Evolutionary conservation across 768 basidiomycete genomes (phyloP).

Genomic region (Leucosporidium scottii): DNA sequence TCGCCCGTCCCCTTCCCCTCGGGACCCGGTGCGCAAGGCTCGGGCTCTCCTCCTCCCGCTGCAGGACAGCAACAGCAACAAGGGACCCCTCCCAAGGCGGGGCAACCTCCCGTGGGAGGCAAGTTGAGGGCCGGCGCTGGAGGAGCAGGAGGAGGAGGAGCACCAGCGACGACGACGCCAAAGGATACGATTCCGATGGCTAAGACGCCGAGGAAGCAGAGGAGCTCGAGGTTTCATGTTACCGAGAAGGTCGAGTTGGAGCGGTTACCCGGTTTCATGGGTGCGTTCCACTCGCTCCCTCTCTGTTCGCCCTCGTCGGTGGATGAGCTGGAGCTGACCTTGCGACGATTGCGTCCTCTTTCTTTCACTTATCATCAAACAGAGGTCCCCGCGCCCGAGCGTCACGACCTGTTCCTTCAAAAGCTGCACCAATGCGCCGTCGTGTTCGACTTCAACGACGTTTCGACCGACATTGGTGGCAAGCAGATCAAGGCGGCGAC

Average conservation of each 20-base stretch:
- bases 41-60: neutral
- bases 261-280: slow-evolving; percentile 79
- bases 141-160: neutral
- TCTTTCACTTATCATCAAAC: slow-evolving; percentile 22
- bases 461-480: slow-evolving; percentile 86
- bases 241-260: slow-evolving; percentile 96
- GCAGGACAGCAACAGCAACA: slow-evolving; percentile 10
- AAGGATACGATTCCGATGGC: slow-evolving; percentile 96
- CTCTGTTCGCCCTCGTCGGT: neutral
- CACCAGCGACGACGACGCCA: slow-evolving; percentile 48
- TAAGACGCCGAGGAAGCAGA: slow-evolving; percentile 93
- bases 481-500: slow-evolving; percentile 99
- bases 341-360: slow-evolving; percentile 26
- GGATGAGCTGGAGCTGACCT: neutral
- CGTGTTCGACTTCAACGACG: slow-evolving; percentile 97
- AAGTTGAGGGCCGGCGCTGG: slow-evolving; percentile 24
- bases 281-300: slow-evolving; percentile 46
- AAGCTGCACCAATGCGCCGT: slow-evolving; percentile 95
- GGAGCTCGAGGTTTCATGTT: slow-evolving; percentile 92
- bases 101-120: slow-evolving; percentile 42
- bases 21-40: neutral
- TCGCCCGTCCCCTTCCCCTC: slow-evolving; percentile 28
- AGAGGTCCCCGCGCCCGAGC: slow-evolving; percentile 86
- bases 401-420: slow-evolving; percentile 81
- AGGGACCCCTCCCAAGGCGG: slow-evolving; percentile 6